These are phyloP conservation scores for Davidsoniella australis DNA, from an alignment of 2,329 filamentous ascomycete genomes.

Conservation along the genomic window DNA sequence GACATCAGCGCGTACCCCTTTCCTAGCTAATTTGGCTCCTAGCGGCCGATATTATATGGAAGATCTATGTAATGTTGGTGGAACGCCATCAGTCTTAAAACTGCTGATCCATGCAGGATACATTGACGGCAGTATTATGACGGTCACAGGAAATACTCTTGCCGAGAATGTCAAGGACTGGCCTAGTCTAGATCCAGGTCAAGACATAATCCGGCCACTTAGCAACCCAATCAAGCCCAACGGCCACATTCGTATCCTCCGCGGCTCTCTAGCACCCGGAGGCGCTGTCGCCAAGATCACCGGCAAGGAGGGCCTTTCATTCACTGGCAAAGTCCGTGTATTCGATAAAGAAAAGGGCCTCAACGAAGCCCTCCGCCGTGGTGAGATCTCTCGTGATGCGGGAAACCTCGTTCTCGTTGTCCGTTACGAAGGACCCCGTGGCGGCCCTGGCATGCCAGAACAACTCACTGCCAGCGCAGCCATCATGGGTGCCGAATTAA, in stretches of 20 bases:
- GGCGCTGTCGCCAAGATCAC: conserved; percentile 94
- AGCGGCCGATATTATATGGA: conserved; percentile 76
- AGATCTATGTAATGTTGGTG: conserved; percentile 72
- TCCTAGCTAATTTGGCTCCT: conserved; percentile 72
- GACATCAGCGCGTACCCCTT: conserved; percentile 67
- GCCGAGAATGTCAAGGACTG: conserved; percentile 64
- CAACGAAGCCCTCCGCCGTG: conserved; percentile 56
- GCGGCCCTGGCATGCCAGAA: conserved; percentile 91
- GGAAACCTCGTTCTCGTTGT: conserved; percentile 83
- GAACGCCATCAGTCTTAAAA: conserved; percentile 74
- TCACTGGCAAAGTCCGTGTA: conserved; percentile 64
- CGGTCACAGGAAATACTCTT: conserved; percentile 70
- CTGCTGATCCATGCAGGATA: conserved; percentile 60
- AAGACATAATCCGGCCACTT: conserved; percentile 68
- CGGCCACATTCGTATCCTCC: conserved; percentile 77
- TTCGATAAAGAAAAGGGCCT: conserved; percentile 77
- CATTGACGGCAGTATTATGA: conserved; percentile 61
- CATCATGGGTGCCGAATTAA: conserved; percentile 81
- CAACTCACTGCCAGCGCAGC: conserved; percentile 77
- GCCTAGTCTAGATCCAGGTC: conserved; percentile 60
- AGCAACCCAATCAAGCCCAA: conserved; percentile 57
- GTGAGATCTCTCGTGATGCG: conserved; percentile 31
- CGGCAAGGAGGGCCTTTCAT: conserved; percentile 75
- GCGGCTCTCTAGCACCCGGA: conserved; percentile 72
- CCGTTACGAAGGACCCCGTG: conserved; percentile 84